phyloP scores from a whole-genome alignment of 2,329 filamentous ascomycete species.

The Beauveria caledonica region DNA sequence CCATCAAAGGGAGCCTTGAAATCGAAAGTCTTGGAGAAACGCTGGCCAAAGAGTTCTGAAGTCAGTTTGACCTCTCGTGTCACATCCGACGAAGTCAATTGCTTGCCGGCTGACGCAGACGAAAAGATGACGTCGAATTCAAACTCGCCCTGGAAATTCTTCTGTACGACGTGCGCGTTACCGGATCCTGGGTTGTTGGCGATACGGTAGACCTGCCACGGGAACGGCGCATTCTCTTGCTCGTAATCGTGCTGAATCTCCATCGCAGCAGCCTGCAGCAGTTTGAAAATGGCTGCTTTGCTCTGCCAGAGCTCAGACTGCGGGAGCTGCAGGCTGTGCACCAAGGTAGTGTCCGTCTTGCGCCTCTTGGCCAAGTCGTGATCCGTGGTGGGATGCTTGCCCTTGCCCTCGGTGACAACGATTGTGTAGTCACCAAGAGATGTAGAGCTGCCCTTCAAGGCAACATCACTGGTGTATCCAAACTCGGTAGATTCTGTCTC shows the following conservation, averaged over 20 bases:
- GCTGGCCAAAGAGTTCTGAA: conserved; percentile 61
- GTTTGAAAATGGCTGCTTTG: conserved; percentile 54
- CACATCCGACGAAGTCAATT: conserved; percentile 53
- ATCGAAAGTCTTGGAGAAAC: conserved; percentile 59
- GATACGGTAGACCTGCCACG: conserved; percentile 79
- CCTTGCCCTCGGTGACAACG: conserved; percentile 62
- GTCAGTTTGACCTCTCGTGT: conserved; percentile 60
- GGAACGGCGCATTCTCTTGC: conserved; percentile 64
- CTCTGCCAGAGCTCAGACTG: conserved; percentile 74
- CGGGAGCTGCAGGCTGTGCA: conserved; percentile 61
- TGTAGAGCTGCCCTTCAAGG: conserved; percentile 59
- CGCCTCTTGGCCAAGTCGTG: conserved; percentile 62
- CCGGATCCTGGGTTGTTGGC: conserved; percentile 59
- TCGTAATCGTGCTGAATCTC: conserved; percentile 41
- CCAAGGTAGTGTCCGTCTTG: conserved; percentile 66
- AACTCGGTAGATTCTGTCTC: conserved; percentile 41
- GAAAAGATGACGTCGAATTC: conserved; percentile 91
- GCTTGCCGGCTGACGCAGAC: conserved; percentile 58
- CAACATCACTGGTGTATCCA: conserved; percentile 53
- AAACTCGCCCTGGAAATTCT: conserved; percentile 82
- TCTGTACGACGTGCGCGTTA: conserved; percentile 84
- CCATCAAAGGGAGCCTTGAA: conserved; percentile 69
- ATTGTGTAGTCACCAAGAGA: conserved; percentile 75
- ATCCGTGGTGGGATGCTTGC: conserved; percentile 51
- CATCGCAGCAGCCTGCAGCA: conserved; percentile 43